A percentile compares a stretch with the other conserved stretches of the same genome.
phyloP scores from a whole-genome alignment of 2,329 filamentous ascomycete species.

The Fusarium sambucinum region DNA sequence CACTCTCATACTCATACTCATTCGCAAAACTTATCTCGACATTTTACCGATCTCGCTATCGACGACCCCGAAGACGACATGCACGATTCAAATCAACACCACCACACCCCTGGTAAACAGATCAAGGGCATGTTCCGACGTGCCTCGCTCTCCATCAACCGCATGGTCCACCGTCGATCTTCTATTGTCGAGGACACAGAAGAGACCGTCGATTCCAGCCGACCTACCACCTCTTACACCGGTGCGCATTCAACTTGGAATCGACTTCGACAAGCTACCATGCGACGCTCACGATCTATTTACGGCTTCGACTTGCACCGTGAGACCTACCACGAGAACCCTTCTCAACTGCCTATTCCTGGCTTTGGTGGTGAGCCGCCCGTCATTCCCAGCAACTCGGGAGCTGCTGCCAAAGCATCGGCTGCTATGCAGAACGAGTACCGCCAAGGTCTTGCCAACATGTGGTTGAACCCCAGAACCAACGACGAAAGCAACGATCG shows the following conservation, averaged over 20 bases:
- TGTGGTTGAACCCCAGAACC: constrained; percentile 56
- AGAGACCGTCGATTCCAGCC: constrained; percentile 34
- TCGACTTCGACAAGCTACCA: constrained; percentile 64
- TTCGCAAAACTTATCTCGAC: constrained; percentile 46
- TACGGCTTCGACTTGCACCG: constrained; percentile 56
- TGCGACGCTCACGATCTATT: constrained; percentile 61
- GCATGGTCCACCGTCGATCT: constrained; percentile 63
- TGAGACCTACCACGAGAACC: constrained; percentile 47
- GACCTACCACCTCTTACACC: constrained; percentile 61
- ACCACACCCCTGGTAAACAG: constrained; percentile 44
- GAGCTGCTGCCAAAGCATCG: constrained; percentile 71
- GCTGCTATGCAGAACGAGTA: constrained; percentile 70
- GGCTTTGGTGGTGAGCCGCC: constrained; percentile 67
- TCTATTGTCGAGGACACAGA: constrained; percentile 54
- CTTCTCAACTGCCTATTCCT: constrained; percentile 57
- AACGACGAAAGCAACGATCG: constrained; percentile 66
- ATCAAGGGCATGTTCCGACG: constrained; percentile 67
- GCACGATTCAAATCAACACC: constrained; percentile 43
- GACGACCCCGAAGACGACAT: constrained; percentile 50
- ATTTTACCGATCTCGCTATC: constrained; percentile 50
- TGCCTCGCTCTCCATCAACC: constrained; percentile 67
- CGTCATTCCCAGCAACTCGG: constrained; percentile 69
- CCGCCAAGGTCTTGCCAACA: constrained; percentile 54
- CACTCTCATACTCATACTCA: constrained; percentile 44
- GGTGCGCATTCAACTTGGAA: constrained; percentile 61